A percentile compares a stretch with the other conserved stretches of the same genome.
These are phyloP conservation scores for Ophiostoma sp. DNA, from an alignment of 2,329 filamentous ascomycete genomes.

Conservation along the genomic window DNA sequence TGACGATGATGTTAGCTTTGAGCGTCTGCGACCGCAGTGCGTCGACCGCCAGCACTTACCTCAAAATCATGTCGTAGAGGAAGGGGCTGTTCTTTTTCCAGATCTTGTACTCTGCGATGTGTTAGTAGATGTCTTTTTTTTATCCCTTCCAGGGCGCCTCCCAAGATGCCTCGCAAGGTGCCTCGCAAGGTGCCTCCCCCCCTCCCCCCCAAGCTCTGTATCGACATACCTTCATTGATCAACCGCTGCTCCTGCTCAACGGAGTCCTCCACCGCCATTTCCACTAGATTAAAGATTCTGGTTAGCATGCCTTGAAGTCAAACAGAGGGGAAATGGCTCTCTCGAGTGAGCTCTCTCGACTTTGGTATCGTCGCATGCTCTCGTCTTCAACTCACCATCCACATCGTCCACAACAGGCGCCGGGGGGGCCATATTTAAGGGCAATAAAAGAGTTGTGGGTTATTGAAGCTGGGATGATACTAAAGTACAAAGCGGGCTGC, in stretches of 20 bases:
- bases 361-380: neutral
- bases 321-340: neutral
- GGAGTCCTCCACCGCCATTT: constrained; percentile 40
- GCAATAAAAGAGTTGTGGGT: neutral
- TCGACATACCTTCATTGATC: constrained; percentile 72
- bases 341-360: neutral
- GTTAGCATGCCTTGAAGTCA: neutral
- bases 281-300: neutral
- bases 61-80: constrained; percentile 95
- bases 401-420: constrained; percentile 45
- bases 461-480: neutral
- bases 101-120: constrained; percentile 80
- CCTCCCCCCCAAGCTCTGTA: neutral
- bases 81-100: constrained; percentile 99
- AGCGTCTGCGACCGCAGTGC: neutral
- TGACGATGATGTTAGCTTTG: constrained; percentile 9
- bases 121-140: neutral
- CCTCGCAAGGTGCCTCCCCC: neutral
- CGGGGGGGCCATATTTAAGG: constrained; percentile 39
- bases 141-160: neutral
- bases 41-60: constrained; percentile 38
- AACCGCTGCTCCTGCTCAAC: constrained; percentile 69
- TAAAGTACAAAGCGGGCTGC: neutral
- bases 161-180: neutral
- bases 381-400: constrained; percentile 38